phyloP scores from a whole-genome alignment of 2,329 filamentous ascomycete species.

The Fusarium sp. region DNA sequence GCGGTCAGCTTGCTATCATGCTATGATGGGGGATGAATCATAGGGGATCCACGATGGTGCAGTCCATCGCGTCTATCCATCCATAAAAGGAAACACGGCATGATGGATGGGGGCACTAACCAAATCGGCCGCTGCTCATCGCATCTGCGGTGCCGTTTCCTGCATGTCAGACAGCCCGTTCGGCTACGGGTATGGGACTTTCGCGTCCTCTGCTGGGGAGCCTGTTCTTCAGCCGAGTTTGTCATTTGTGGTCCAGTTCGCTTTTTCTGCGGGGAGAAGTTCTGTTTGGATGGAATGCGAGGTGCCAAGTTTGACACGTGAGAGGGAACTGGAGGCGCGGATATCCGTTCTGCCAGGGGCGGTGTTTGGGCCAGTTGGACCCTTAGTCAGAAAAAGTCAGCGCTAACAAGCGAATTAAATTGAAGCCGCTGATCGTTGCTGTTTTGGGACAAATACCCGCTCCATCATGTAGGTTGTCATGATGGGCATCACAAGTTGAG shows the following conservation, averaged over 20 bases:
- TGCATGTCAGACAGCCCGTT: slow-evolving; percentile 44
- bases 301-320: too few relatives aligned
- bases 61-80: slow-evolving; percentile 15
- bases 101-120: slow-evolving; percentile 20
- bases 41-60: too few relatives aligned
- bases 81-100: slow-evolving; percentile 9
- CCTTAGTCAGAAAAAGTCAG: slow-evolving; percentile 1
- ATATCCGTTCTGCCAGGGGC: background rate
- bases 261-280: too few relatives aligned
- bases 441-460: slow-evolving; percentile 32
- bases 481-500: background rate
- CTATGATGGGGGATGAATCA: background rate
- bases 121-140: slow-evolving; percentile 40
- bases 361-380: background rate
- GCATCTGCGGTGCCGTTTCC: slow-evolving; percentile 38
- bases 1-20: background rate
- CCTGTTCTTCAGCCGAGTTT: background rate
- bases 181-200: slow-evolving; percentile 36
- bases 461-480: background rate
- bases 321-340: background rate
- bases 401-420: background rate
- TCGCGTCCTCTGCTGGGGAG: slow-evolving; percentile 7
- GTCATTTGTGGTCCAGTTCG: background rate
- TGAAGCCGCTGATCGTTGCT: too few relatives aligned
- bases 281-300: too few relatives aligned